Evolutionary conservation across 1,139 yeast genomes (phyloP).

Genomic region (Blastobotrys illinoisensis): DNA sequence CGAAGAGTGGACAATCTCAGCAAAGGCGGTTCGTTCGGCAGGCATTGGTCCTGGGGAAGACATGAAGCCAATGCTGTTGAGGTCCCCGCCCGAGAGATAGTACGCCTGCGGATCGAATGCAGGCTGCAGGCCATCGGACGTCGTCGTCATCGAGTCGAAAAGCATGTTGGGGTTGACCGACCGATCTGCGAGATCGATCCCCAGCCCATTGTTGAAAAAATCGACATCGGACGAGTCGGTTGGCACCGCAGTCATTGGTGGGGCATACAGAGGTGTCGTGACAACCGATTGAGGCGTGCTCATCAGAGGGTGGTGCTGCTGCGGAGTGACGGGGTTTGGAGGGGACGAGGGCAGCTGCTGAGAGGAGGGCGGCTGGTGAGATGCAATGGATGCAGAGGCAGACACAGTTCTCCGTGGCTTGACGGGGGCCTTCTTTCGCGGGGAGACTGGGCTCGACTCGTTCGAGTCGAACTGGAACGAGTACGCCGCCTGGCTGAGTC

Average conservation of each 20-base stretch:
- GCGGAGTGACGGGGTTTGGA: conserved; percentile 3
- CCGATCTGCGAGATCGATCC: neutral
- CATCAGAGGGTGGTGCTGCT: neutral
- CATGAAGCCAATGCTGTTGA: neutral
- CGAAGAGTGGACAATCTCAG: conserved; percentile 18
- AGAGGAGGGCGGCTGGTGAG: neutral
- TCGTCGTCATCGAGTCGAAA: neutral
- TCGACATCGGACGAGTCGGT: neutral
- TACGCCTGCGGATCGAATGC: neutral
- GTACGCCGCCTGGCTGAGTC: conserved; percentile 9
- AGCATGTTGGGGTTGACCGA: conserved; percentile 1
- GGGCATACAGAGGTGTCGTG: neutral
- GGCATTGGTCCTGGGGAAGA: neutral
- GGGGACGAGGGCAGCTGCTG: conserved; percentile 7
- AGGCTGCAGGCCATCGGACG: neutral
- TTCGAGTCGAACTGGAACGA: conserved; percentile 12
- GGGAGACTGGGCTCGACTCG: conserved; percentile 1
- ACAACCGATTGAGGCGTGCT: neutral
- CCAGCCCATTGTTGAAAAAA: neutral
- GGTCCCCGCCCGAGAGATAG: neutral
- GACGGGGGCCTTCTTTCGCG: neutral
- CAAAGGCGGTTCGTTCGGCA: conserved; percentile 13
- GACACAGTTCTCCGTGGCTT: neutral
- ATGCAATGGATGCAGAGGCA: conserved; percentile 2
- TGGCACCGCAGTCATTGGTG: neutral